Base-by-base conservation (phyloP, 768 basidiomycete genomes). In the Albatrellus ellisii region DNA sequence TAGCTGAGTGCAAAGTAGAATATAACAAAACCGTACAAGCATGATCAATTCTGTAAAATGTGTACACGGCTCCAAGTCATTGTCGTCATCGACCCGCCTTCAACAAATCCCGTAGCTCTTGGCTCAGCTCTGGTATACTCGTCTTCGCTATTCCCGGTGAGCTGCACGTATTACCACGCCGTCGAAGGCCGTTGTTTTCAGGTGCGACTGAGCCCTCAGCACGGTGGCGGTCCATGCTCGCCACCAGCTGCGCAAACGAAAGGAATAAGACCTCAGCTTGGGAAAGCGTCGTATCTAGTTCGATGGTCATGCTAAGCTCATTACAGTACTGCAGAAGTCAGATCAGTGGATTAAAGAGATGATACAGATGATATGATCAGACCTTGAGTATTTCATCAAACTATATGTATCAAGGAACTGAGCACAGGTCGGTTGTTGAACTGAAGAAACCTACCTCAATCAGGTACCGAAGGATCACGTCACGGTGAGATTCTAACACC, bases 221-320 rank as follows among this genome's bases (percentile, higher is more conserved):
- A 48, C 70, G 73, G 48, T 82, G 74, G 26, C 83, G 74, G 57
- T 95, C 90, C 52, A 94, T 76, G 57, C 94, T 90, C 8, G 83
- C 83, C 17, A 97, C 79, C 17, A 95, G 62, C 53, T 86, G 81
- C 10, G 79, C 67, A 64, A 95, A 97, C 1, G 90, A 90, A 2
- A 94, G 70, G 69, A 88, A 98, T 17, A 99, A 71, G 12, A 98
- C 91, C 61, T 99, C 95, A 8, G 94, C 95, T 62, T 98, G 95
- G 0, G 89, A 83, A 7, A 99, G 73, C 15, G 95, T 94, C 1
- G 81, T 77, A 57, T 95, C 84, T n/a, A 98, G 73, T 57, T 98
- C 95, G 51, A 99, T 94, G 39, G 90, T 88, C 81, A 89, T 89
- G 61, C 83, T 87, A 47, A 94, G 75, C 52, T 94, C 88, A 55